Evolutionary conservation across 352 stramenopile species (phyloP).

Genomic region (Phytophthora tubulina): DNA sequence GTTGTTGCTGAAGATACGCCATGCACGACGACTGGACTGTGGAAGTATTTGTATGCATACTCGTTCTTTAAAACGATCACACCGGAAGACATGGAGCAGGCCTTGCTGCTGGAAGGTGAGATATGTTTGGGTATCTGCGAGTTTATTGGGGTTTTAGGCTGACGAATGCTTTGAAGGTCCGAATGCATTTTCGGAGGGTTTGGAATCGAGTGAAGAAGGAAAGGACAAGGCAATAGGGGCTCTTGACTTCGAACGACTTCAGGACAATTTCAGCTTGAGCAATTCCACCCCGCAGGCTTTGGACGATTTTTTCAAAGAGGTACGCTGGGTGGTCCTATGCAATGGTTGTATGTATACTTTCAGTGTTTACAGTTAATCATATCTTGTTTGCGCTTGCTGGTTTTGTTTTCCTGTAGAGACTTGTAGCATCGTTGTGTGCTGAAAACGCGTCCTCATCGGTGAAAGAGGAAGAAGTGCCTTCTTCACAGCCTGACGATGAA

Average conservation of each 20-base stretch:
- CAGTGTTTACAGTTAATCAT: neutral
- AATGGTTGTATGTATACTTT: neutral
- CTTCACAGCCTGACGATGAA: conserved; percentile 34
- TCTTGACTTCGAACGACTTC: conserved; percentile 24
- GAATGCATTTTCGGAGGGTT: conserved; percentile 27
- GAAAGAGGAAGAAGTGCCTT: conserved; percentile 6
- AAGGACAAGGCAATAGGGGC: conserved; percentile 7
- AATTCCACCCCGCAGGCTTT: conserved; percentile 24
- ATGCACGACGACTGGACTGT: conserved; percentile 74
- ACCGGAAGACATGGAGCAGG: conserved; percentile 65
- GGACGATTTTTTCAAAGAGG: conserved; percentile 66
- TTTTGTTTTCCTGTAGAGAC: conserved; percentile 35
- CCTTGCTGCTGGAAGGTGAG: conserved; percentile 67
- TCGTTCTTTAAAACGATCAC: conserved; percentile 73
- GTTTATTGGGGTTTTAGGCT: neutral
- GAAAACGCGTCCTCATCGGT: conserved; percentile 13
- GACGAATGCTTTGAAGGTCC: conserved; percentile 26
- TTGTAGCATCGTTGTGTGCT: conserved; percentile 42
- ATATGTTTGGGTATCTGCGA: no score
- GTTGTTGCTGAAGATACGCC: conserved; percentile 52
- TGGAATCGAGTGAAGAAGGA: conserved; percentile 18
- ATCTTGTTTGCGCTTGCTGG: neutral
- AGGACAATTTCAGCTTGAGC: conserved; percentile 33
- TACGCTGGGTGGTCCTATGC: conserved; percentile 11
- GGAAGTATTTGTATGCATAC: conserved; percentile 71